phyloP scores from a whole-genome alignment of 2,329 filamentous ascomycete genomes.

The Clarireedia paspali region DNA sequence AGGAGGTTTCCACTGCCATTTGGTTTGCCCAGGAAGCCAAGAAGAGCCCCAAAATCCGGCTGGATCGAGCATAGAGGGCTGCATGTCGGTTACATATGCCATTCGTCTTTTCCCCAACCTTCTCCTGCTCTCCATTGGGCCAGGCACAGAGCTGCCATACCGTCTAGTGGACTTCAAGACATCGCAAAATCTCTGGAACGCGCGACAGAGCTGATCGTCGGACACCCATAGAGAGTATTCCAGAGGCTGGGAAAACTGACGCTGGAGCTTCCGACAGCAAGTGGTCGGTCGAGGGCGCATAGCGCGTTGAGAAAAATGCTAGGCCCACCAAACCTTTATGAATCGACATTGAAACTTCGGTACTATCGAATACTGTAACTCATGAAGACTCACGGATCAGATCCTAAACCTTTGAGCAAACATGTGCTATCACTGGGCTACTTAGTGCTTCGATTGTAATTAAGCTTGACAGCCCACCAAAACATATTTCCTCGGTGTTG shows the following conservation, averaged over 20 bases:
- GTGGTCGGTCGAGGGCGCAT: slow-evolving; percentile 41
- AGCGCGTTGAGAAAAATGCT: slow-evolving; percentile 18
- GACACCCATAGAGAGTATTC: slow-evolving; percentile 49
- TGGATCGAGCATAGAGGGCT: slow-evolving; percentile 12
- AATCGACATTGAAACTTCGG: slow-evolving; percentile 9
- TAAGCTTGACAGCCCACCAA: too few species aligned
- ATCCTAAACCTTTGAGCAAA: neutral
- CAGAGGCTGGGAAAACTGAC: slow-evolving; percentile 31
- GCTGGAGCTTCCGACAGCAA: slow-evolving; percentile 43
- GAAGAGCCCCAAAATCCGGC: slow-evolving; percentile 18
- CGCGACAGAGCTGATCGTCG: slow-evolving; percentile 45
- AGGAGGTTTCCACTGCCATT: slow-evolving; percentile 29
- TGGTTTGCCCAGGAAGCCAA: slow-evolving; percentile 18
- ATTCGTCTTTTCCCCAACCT: slow-evolving; percentile 29
- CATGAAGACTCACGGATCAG: neutral
- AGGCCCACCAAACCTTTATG: neutral
- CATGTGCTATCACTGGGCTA: neutral
- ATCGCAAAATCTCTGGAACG: slow-evolving; percentile 40
- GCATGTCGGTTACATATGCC: slow-evolving; percentile 22
- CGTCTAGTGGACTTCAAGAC: slow-evolving; percentile 26
- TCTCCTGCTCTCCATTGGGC: slow-evolving; percentile 29
- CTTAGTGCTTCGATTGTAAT: too few species aligned
- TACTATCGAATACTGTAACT: neutral
- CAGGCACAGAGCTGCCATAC: slow-evolving; percentile 30
- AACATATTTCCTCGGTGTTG: too few species aligned